Evolutionary conservation across 164 flowering plant species (phyloP).

Genomic region (Magnolia changhungtana): DNA sequence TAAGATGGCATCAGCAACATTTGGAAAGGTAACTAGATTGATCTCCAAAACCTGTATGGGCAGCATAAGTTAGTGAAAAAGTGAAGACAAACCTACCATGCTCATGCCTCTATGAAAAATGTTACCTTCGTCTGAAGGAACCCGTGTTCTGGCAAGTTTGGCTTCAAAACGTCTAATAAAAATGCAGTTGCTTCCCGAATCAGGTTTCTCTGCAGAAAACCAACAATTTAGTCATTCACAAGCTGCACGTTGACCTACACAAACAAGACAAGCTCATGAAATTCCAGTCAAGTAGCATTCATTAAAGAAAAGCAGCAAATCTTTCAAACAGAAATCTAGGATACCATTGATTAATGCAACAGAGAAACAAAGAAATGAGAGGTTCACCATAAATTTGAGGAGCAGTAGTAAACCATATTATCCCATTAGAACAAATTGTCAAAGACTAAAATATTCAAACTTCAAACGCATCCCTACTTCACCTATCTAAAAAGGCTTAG

Average conservation of each 20-base stretch:
- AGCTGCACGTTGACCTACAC: background rate
- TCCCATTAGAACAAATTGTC: too few species aligned
- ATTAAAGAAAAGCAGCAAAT: background rate
- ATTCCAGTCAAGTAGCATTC: background rate
- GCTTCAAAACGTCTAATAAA: slow-evolving; percentile 72
- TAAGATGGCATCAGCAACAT: slow-evolving; percentile 98
- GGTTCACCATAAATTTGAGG: too few species aligned
- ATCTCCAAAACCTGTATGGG: slow-evolving; percentile 81
- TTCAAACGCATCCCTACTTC: too few species aligned
- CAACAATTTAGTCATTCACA: background rate
- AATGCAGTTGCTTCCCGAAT: slow-evolving; percentile 91
- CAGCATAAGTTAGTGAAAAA: background rate
- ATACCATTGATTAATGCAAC: background rate
- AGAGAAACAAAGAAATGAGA: too few species aligned
- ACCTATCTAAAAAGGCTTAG: too few species aligned
- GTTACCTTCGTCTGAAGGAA: slow-evolving; percentile 72
- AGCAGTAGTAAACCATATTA: too few species aligned
- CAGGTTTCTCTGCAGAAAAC: slow-evolving; percentile 57
- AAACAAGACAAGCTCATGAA: background rate
- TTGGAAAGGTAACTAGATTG: slow-evolving; percentile 96
- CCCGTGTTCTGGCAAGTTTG: slow-evolving; percentile 75
- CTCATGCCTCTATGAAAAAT: background rate
- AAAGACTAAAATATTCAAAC: too few species aligned
- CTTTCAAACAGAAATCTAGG: background rate
- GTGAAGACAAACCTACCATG: background rate